These are phyloP conservation scores for Boletus smithii DNA, from an alignment of 1,284 basidiomycete genomes.

Conservation along the genomic window DNA sequence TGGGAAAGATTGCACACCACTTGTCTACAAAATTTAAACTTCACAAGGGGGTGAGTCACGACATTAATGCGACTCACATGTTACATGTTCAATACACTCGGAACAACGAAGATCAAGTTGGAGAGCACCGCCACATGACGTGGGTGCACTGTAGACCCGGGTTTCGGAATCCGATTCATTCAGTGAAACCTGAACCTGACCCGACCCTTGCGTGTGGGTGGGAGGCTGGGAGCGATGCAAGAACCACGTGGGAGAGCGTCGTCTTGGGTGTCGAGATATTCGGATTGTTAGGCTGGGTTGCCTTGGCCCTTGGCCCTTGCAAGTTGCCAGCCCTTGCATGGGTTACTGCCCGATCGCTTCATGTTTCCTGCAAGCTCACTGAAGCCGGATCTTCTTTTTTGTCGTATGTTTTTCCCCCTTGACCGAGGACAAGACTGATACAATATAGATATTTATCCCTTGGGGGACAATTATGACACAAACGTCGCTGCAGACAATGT, in stretches of 20 bases:
- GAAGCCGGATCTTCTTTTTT: slow-evolving; percentile 20
- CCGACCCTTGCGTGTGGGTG: slow-evolving; percentile 15
- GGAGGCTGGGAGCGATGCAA: slow-evolving; percentile 17
- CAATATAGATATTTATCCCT: slow-evolving; percentile 2
- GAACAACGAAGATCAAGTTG: too few species aligned
- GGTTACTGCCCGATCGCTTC: slow-evolving; percentile 21
- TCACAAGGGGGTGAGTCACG: slow-evolving; percentile 21
- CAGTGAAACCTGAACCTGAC: slow-evolving; percentile 16
- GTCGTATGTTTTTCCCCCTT: slow-evolving; percentile 12
- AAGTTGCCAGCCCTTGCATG: slow-evolving; percentile 5
- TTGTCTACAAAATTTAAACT: slow-evolving; percentile 3
- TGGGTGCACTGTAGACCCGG: slow-evolving; percentile 8
- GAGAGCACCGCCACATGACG: slow-evolving; percentile 17
- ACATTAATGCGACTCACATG: too few species aligned
- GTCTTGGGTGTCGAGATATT: slow-evolving; percentile 21
- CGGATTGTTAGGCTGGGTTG: slow-evolving; percentile 11
- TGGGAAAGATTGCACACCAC: neutral
- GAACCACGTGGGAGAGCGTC: slow-evolving; percentile 28
- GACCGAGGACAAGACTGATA: slow-evolving; percentile 1
- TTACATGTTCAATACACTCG: too few species aligned
- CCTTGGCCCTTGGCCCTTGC: slow-evolving; percentile 14
- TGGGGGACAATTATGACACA: slow-evolving; percentile 5
- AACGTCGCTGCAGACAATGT: slow-evolving; percentile 12
- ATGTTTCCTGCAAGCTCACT: slow-evolving; percentile 9
- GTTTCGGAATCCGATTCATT: slow-evolving; percentile 15